Conservation (phyloP, 2,329 filamentous ascomycete genomes). For the Monosporascus cannonballus region DNA sequence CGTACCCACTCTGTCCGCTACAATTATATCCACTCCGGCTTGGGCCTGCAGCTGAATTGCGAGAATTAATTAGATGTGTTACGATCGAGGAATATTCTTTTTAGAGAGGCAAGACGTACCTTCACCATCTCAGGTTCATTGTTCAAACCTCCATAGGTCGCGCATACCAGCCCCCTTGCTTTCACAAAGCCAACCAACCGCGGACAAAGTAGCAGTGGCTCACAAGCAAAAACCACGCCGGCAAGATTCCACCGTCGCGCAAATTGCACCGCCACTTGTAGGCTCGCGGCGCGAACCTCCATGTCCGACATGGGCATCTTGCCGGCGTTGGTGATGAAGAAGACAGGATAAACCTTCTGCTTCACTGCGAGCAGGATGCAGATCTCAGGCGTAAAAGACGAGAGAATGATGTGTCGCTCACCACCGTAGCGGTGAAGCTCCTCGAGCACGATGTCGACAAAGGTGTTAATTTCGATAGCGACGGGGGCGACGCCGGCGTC, state of each 20-base stretch:
- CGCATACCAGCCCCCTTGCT: slow-evolving; percentile 25
- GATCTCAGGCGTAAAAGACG: slow-evolving; percentile 30
- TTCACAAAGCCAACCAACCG: slow-evolving; percentile 28
- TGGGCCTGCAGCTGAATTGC: slow-evolving; percentile 5
- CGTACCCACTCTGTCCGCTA: slow-evolving; percentile 4
- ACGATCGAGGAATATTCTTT: too few relatives aligned
- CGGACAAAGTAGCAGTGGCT: slow-evolving; percentile 30
- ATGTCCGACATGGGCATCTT: slow-evolving; percentile 21
- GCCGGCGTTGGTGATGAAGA: slow-evolving; percentile 28
- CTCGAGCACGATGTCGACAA: slow-evolving; percentile 30
- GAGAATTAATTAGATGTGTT: not conserved
- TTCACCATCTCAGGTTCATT: slow-evolving; percentile 16
- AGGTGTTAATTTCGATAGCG: slow-evolving; percentile 32
- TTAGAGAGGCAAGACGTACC: slow-evolving; percentile 7
- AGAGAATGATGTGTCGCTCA: slow-evolving; percentile 26
- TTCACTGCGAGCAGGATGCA: slow-evolving; percentile 27
- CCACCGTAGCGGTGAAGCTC: slow-evolving; percentile 19
- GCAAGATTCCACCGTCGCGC: slow-evolving; percentile 30
- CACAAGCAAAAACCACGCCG: slow-evolving; percentile 30
- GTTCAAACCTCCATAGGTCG: slow-evolving; percentile 30
- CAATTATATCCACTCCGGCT: slow-evolving; percentile 7
- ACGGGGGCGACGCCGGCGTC: slow-evolving; percentile 27
- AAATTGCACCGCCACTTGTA: slow-evolving; percentile 32
- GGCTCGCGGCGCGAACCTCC: slow-evolving; percentile 28
- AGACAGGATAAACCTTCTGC: slow-evolving; percentile 25